phyloP scores from a whole-genome alignment of 192 early-diverging fungal species.

The Coemansia sp. region DNA sequence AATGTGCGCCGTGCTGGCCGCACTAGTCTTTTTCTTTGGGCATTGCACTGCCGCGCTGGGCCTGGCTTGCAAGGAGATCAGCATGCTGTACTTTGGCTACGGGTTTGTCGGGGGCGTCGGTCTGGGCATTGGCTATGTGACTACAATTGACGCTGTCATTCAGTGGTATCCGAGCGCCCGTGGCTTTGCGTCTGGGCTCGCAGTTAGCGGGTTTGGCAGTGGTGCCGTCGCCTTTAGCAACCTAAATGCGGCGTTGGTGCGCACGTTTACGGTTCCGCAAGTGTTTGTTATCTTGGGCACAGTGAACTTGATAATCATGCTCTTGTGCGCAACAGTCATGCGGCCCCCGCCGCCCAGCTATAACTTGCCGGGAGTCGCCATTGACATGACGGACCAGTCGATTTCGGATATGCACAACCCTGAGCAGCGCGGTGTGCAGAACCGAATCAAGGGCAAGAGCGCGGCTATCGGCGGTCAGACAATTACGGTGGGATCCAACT shows the following conservation, averaged over 20 bases:
- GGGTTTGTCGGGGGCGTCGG: constrained; percentile 71
- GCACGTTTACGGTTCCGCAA: constrained; percentile 57
- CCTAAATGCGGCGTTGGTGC: constrained; percentile 58
- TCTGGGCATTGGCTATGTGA: constrained; percentile 70
- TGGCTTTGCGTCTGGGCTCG: constrained; percentile 71
- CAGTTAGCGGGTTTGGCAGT: constrained; percentile 76
- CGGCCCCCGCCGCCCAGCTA: constrained; percentile 61
- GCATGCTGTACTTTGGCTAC: constrained; percentile 69
- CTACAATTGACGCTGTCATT: constrained; percentile 71
- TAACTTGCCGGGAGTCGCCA: constrained; percentile 57
- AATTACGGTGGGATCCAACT: constrained; percentile 54
- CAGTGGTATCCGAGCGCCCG: constrained; percentile 79
- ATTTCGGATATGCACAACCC: constrained; percentile 29
- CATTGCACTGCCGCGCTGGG: constrained; percentile 67
- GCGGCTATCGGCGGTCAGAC: constrained; percentile 43
- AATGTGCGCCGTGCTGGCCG: constrained; percentile 62
- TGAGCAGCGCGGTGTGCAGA: constrained; percentile 35
- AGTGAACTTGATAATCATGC: constrained; percentile 63
- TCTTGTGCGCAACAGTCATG: constrained; percentile 60
- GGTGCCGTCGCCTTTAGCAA: constrained; percentile 69
- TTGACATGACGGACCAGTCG: constrained; percentile 49
- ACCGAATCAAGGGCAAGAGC: constrained; percentile 49
- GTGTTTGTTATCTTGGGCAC: constrained; percentile 65
- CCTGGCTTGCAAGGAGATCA: constrained; percentile 56
- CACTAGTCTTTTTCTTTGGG: constrained; percentile 64